phyloP scores from a whole-genome alignment of 345 rosid species.

The Durio zibethinus region DNA sequence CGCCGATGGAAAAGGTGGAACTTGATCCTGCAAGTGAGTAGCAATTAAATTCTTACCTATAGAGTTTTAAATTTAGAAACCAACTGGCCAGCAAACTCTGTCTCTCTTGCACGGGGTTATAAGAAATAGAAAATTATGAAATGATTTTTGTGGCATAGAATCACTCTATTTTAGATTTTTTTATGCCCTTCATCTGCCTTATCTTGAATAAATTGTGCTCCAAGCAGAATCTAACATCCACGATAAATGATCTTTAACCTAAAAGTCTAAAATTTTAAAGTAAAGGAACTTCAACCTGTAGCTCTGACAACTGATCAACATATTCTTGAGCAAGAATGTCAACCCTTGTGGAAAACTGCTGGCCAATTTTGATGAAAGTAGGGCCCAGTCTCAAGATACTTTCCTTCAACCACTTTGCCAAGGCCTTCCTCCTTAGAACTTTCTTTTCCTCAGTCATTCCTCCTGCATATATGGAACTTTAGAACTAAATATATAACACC shows the following conservation, averaged over 20 bases:
- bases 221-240: not conserved
- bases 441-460: constrained; percentile 89
- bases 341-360: constrained; percentile 95
- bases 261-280: not conserved
- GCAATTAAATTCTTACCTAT: constrained; percentile 8
- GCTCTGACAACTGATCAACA: constrained; percentile 94
- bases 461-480: constrained; percentile 42
- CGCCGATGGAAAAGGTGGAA: constrained; percentile 96
- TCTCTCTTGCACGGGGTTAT: not conserved
- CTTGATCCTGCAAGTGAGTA: constrained; percentile 75
- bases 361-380: constrained; percentile 96
- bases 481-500: constrained; percentile 9
- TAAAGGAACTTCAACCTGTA: constrained; percentile 59
- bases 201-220: not conserved
- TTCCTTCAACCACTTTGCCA: constrained; percentile 96
- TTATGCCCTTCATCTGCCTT: not conserved
- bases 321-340: constrained; percentile 98
- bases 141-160: not conserved
- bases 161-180: not conserved
- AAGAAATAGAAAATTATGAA: not conserved
- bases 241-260: not conserved
- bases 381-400: constrained; percentile 90
- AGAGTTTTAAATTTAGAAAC: not conserved
- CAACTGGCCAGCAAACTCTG: not conserved
- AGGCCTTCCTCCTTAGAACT: constrained; percentile 54